A percentile compares a stretch with the other conserved stretches of the same genome.
phyloP scores from a whole-genome alignment of 345 rosid species.

The Orychophragmus violaceus region DNA sequence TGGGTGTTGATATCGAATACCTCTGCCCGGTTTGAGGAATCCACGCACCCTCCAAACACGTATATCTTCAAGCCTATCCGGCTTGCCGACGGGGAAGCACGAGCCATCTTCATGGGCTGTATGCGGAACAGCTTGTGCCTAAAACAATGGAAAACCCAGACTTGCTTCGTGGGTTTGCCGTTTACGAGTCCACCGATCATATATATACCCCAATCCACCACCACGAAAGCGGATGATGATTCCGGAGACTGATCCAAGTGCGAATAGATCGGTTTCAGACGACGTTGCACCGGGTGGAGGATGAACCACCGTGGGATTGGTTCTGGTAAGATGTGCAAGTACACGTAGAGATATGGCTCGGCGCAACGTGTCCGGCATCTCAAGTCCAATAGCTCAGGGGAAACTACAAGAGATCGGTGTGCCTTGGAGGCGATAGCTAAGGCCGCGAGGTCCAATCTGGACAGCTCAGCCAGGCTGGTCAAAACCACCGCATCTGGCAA shows the following conservation, averaged over 20 bases:
- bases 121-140: background rate
- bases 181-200: background rate
- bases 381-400: background rate
- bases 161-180: background rate
- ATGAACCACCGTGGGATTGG: background rate
- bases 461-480: slow-evolving; percentile 50
- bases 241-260: background rate
- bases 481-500: slow-evolving; percentile 53
- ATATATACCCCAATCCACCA: background rate
- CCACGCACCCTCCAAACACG: background rate
- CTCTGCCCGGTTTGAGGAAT: background rate
- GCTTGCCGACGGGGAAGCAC: background rate
- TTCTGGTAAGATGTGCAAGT: background rate
- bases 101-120: background rate
- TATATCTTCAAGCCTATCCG: background rate
- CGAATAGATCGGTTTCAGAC: no score
- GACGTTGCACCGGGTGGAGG: background rate
- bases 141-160: background rate
- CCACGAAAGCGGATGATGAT: background rate
- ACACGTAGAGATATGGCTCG: background rate
- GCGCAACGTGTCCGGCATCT: background rate
- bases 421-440: background rate
- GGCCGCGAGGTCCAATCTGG: slow-evolving; percentile 20
- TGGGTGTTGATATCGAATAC: background rate
- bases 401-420: background rate